Evolutionary conservation across 179 eudicot genomes (phyloP).

Genomic region (Gypsophila paniculata): DNA sequence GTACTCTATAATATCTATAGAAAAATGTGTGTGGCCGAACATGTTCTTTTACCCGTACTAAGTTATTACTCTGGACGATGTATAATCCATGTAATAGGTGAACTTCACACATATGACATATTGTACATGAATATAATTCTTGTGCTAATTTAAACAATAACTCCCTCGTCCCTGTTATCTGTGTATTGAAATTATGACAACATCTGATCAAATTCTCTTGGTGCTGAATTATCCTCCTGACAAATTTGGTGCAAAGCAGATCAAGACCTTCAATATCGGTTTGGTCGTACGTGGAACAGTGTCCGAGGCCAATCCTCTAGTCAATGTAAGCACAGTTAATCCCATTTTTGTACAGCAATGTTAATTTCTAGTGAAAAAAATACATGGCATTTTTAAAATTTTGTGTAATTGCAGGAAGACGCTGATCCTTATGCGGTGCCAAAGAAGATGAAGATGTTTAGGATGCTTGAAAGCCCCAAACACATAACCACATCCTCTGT

Average conservation of each 20-base stretch:
- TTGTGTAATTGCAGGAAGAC: slow-evolving; percentile 45
- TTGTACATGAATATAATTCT: neutral
- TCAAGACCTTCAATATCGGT: slow-evolving; percentile 85
- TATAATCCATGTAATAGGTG: too few species aligned
- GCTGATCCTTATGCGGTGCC: slow-evolving; percentile 72
- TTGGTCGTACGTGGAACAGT: slow-evolving; percentile 82
- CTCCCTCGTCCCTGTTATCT: neutral
- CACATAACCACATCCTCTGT: slow-evolving; percentile 68
- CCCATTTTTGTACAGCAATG: neutral
- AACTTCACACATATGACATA: too few species aligned
- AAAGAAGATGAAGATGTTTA: slow-evolving; percentile 74
- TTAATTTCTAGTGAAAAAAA: neutral
- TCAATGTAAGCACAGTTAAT: slow-evolving; percentile 44
- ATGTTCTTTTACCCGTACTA: too few species aligned
- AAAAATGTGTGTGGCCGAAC: too few species aligned
- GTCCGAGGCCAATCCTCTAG: slow-evolving; percentile 58
- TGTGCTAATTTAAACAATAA: neutral
- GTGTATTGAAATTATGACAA: neutral
- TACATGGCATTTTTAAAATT: neutral
- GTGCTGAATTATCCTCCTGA: neutral
- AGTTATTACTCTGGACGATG: too few species aligned
- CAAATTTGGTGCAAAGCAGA: slow-evolving; percentile 31
- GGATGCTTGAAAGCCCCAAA: slow-evolving; percentile 67
- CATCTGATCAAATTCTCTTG: slow-evolving; percentile 11
- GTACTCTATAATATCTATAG: too few species aligned